Base-by-base conservation (phyloP, 805 yeast species). In the Wickerhamomyces pijperi region DNA sequence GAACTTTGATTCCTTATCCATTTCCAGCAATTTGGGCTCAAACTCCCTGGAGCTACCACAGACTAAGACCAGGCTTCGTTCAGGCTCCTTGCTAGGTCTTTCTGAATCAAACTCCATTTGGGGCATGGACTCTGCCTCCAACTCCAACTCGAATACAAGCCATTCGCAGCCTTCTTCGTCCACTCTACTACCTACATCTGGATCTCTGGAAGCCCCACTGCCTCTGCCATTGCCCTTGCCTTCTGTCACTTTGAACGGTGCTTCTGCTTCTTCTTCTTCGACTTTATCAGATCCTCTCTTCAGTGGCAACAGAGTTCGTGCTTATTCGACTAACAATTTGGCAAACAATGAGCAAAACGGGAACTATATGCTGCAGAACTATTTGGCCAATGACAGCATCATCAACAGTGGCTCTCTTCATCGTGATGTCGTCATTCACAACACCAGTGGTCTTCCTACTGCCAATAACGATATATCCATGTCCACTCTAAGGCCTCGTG, bases 101-200 rank as follows among this genome's bases (percentile, higher is more conserved):
- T 44, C 54, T 2, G 61, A 57, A 33, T 61, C 65, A 34, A 61
- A 71, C 45, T 72, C 80, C 32, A 76, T 77, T 39, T 77, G 83
- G 83, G 71, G 72, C 44, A 33, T 35, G 15, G 42, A 42, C 32
- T 15, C 36, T 34, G 21, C 13, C 39, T 28, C 20, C 39, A 34
- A 14, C 17, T 25, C 29, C n/a, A 25, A 14, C 29, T 9, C 12
- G 5, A 25, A 25, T 12, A 25, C 12, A 9, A 25, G n/a, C 29
- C 7, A 25, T 14, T 25, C 29, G 12, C 29, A 25, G 13, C 29
- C 29, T 25, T 25, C 29, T 25, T 25, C 29, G 5, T 11, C 29
- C 14, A 21, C 25, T 21, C 6, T 21, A 7, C 25, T 21, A 7
- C 25, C 25, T 7, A 21, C 9, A 6, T 21, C 25, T 21, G 11